These are phyloP conservation scores for Polyporus tsugae DNA, from an alignment of 1,284 basidiomycete species.

Conservation along the genomic window DNA sequence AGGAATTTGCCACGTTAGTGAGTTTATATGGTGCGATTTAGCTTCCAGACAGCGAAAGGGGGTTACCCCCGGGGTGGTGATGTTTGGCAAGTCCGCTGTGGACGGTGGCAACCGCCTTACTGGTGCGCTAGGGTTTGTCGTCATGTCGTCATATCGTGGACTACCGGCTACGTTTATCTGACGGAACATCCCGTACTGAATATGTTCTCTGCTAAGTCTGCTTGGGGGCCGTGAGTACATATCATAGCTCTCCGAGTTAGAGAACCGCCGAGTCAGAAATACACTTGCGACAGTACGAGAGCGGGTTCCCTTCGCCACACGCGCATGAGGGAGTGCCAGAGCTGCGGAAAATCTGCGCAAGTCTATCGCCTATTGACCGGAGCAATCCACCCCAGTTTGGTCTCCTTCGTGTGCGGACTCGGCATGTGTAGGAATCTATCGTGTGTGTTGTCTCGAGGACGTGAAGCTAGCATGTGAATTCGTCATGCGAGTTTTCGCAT, in stretches of 20 bases:
- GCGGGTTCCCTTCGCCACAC: background rate
- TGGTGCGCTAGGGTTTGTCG: background rate
- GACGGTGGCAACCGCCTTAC: background rate
- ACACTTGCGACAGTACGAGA: background rate
- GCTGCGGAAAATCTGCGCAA: slow-evolving; percentile 14
- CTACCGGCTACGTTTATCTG: background rate
- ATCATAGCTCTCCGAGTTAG: background rate
- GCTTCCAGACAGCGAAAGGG: background rate
- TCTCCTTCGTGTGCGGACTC: background rate
- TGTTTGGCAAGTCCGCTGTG: background rate
- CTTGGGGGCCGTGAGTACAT: background rate
- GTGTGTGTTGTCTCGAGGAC: background rate
- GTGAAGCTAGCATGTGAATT: slow-evolving; percentile 4
- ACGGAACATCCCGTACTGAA: slow-evolving; percentile 1
- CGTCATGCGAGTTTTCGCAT: background rate
- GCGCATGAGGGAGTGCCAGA: slow-evolving; percentile 11
- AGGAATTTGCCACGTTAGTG: slow-evolving; percentile 52
- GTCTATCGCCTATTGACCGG: slow-evolving; percentile 19
- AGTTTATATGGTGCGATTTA: slow-evolving; percentile 51
- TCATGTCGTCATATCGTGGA: slow-evolving; percentile 1
- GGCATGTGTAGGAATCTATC: background rate
- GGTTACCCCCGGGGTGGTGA: background rate
- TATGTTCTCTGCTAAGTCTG: background rate
- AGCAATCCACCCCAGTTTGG: background rate
- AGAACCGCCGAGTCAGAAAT: background rate